phyloP scores from a whole-genome alignment of 2,329 filamentous ascomycete genomes.

The Aurifilum marmelostoma region DNA sequence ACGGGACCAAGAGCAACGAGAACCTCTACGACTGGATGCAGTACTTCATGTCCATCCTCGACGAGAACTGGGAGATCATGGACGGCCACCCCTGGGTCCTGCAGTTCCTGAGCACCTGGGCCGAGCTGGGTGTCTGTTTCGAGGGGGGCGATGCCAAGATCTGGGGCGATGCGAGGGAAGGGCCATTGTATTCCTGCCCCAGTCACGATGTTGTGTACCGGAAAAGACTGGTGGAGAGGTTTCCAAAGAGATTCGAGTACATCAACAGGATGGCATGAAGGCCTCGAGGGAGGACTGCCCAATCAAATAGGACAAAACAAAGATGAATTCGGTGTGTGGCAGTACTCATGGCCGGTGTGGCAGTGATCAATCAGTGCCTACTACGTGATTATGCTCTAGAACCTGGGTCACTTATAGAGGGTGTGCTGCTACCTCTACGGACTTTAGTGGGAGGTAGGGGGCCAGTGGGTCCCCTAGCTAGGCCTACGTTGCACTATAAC shows the following conservation, averaged over 20 bases:
- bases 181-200: slow-evolving; percentile 28
- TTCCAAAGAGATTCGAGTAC: slow-evolving; percentile 26
- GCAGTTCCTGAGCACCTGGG: slow-evolving; percentile 30
- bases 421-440: no score
- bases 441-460: no score
- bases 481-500: no score
- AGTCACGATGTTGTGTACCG: slow-evolving; percentile 28
- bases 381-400: no score
- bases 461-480: no score
- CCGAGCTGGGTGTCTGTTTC: slow-evolving; percentile 28
- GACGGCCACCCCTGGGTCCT: slow-evolving; percentile 27
- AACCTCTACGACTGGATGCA: slow-evolving; percentile 30
- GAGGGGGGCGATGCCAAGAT: slow-evolving; percentile 23
- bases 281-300: no score
- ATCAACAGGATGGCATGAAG: slow-evolving; percentile 23
- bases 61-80: slow-evolving; percentile 29
- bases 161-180: slow-evolving; percentile 28
- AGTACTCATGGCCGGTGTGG: no score
- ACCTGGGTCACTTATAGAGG: no score
- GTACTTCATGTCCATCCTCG: slow-evolving; percentile 29
- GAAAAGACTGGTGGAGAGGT: slow-evolving; percentile 28
- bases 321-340: no score
- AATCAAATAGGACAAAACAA: no score
- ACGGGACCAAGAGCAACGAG: slow-evolving; percentile 22
- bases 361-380: no score